Percentiles rank a stretch among this genome's conserved stretches.
phyloP scores from a whole-genome alignment of 2,329 filamentous ascomycete species.

The Fusarium setosum region DNA sequence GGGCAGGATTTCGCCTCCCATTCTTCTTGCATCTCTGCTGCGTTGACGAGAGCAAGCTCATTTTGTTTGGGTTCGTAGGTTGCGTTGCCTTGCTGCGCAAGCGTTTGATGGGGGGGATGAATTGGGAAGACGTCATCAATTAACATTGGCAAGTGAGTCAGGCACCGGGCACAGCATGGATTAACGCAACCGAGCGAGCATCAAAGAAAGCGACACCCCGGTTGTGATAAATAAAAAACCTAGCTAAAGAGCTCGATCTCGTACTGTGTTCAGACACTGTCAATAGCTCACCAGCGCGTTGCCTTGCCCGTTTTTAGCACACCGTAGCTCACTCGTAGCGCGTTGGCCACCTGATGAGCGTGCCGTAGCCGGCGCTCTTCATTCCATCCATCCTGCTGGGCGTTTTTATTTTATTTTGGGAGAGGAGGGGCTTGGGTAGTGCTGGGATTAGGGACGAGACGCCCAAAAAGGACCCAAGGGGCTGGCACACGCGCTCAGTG shows the following conservation, averaged over 20 bases:
- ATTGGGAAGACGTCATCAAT: constrained; percentile 35
- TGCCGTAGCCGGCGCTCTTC: constrained; percentile 25
- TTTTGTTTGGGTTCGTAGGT: constrained; percentile 7
- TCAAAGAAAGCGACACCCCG: constrained; percentile 26
- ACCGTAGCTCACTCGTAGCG: constrained; percentile 23
- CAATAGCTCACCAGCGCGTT: constrained; percentile 4
- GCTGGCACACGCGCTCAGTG: constrained; percentile 33
- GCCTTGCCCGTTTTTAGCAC: constrained; percentile 29
- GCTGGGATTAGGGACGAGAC: background rate
- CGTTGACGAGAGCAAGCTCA: background rate
- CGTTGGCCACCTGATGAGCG: constrained; percentile 29
- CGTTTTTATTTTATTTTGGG: constrained; percentile 9
- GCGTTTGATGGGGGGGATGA: constrained; percentile 26
- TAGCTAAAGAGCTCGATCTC: constrained; percentile 26
- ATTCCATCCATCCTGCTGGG: constrained; percentile 30
- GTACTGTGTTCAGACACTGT: constrained; percentile 38
- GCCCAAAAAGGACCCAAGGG: constrained; percentile 24
- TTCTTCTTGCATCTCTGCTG: constrained; percentile 5
- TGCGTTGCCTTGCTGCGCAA: constrained; percentile 19
- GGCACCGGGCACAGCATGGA: constrained; percentile 19
- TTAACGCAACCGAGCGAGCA: constrained; percentile 28
- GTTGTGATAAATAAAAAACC: constrained; percentile 22
- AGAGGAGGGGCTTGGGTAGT: background rate
- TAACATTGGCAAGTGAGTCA: constrained; percentile 25
- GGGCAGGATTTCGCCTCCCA: constrained; percentile 18